phyloP scores from a whole-genome alignment of 345 rosid species.

The Nephelium lappaceum region DNA sequence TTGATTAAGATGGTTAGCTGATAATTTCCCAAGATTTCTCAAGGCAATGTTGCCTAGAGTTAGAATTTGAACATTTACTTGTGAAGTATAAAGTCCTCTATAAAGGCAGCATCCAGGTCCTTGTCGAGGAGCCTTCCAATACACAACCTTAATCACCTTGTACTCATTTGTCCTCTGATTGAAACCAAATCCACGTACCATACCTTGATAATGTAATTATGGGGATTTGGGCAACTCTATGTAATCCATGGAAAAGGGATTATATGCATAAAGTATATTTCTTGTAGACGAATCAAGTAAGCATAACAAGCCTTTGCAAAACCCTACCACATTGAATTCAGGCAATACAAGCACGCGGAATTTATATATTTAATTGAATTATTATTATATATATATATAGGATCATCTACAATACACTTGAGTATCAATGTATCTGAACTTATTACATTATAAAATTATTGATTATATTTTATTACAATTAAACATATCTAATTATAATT shows the following conservation, averaged over 20 bases:
- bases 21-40: conserved; percentile 23
- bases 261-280: conserved; percentile 31
- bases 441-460: too few species aligned
- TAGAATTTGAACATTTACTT: conserved; percentile 41
- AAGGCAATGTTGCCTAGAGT: conserved; percentile 36
- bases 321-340: conserved; percentile 49
- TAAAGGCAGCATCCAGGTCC: not conserved
- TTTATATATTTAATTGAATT: too few species aligned
- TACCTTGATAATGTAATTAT: conserved; percentile 33
- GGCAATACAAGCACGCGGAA: conserved; percentile 34
- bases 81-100: conserved; percentile 20
- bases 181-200: conserved; percentile 49
- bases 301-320: conserved; percentile 49
- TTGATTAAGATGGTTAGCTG: not conserved
- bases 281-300: conserved; percentile 31
- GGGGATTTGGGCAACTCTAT: conserved; percentile 34
- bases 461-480: too few species aligned
- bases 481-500: too few species aligned
- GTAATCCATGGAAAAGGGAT: conserved; percentile 42
- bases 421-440: too few species aligned
- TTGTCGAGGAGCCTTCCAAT: conserved; percentile 16
- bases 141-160: conserved; percentile 44
- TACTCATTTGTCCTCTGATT: conserved; percentile 28
- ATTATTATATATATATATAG: too few species aligned
- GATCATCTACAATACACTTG: too few species aligned